phyloP scores from a whole-genome alignment of 1,139 yeast genomes.

The Pichia sp. region DNA sequence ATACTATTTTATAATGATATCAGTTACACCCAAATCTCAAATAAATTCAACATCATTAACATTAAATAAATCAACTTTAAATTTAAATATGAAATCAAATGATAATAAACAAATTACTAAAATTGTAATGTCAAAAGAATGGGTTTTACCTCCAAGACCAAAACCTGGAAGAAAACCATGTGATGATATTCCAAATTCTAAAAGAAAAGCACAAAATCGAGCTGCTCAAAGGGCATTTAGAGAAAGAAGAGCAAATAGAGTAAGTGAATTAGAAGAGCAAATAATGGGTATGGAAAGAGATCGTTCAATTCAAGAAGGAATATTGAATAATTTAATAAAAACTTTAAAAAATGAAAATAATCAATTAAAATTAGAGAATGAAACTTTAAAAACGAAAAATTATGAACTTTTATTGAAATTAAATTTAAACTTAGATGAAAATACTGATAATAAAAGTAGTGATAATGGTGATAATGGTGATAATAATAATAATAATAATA shows the following conservation, averaged over 20 bases:
- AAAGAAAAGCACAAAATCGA: slow-evolving; percentile 86
- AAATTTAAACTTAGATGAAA: background rate
- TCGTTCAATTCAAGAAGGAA: slow-evolving; percentile 54
- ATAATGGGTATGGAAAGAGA: slow-evolving; percentile 62
- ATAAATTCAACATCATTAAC: background rate
- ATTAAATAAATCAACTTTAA: slow-evolving; percentile 1
- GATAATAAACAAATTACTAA: slow-evolving; percentile 30
- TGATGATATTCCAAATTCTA: slow-evolving; percentile 58
- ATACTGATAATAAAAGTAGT: no score
- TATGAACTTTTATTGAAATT: background rate
- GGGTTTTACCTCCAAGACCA: slow-evolving; percentile 90
- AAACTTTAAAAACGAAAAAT: slow-evolving; percentile 21
- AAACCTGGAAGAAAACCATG: slow-evolving; percentile 89
- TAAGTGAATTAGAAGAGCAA: slow-evolving; percentile 47
- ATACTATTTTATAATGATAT: slow-evolving; percentile 4
- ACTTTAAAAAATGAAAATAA: slow-evolving; percentile 32
- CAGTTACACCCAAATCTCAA: slow-evolving; percentile 10
- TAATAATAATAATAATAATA: no score
- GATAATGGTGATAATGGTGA: no score
- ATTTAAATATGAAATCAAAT: background rate
- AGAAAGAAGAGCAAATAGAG: slow-evolving; percentile 66
- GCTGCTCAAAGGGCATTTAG: slow-evolving; percentile 95
- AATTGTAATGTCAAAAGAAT: slow-evolving; percentile 72
- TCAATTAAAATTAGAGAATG: slow-evolving; percentile 26
- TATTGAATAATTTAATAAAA: slow-evolving; percentile 41